These are phyloP conservation scores for Apostasia ramifera DNA, from an alignment of 106 monocot genomes.

Conservation along the genomic window DNA sequence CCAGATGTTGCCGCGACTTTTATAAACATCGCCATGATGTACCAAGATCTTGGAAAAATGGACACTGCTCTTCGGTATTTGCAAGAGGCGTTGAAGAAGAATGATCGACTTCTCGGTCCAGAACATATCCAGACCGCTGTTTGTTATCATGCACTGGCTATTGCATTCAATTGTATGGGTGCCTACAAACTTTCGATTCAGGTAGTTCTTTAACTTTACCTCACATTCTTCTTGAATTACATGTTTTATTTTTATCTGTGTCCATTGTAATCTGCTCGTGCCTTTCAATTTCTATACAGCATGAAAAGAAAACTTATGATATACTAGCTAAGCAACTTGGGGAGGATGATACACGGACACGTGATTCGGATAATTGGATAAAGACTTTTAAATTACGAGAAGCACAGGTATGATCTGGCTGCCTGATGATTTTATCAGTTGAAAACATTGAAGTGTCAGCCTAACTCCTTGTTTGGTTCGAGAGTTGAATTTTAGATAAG, in stretches of 20 bases:
- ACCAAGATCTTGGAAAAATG: conserved; percentile 92
- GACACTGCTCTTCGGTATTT: conserved; percentile 81
- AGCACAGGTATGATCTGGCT: conserved; percentile 51
- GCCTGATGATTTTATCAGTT: neutral
- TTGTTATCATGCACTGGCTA: conserved; percentile 98
- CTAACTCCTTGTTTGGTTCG: neutral
- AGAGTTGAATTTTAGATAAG: neutral
- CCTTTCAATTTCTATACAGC: conserved; percentile 34
- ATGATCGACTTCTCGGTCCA: conserved; percentile 81
- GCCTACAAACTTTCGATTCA: conserved; percentile 94
- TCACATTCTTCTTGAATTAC: neutral
- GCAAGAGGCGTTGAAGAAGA: conserved; percentile 93
- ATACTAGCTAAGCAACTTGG: conserved; percentile 95
- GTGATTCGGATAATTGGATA: conserved; percentile 90
- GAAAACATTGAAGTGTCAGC: neutral
- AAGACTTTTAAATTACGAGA: conserved; percentile 88
- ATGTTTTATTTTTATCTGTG: neutral
- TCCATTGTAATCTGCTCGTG: neutral
- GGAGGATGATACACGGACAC: conserved; percentile 81
- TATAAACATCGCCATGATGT: conserved; percentile 99
- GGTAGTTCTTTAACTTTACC: conserved; percentile 23
- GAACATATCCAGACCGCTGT: conserved; percentile 97
- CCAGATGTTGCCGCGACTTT: conserved; percentile 95
- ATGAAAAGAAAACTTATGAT: conserved; percentile 91
- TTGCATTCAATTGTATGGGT: conserved; percentile 95